phyloP scores from a whole-genome alignment of 345 rosid genomes.

The Punica granatum region DNA sequence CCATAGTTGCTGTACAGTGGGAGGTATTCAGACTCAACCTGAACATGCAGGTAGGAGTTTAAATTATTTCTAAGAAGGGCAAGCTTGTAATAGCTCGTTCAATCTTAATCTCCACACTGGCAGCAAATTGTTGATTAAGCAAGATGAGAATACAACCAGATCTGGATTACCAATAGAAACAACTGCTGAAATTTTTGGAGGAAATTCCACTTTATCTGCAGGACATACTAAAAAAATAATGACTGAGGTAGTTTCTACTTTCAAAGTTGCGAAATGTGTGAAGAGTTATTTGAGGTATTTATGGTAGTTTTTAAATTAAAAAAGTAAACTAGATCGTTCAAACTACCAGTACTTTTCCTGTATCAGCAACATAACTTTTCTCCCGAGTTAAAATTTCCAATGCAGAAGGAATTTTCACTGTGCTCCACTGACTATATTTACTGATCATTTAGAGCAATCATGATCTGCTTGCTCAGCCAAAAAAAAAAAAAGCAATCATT shows the following conservation, averaged over 20 bases:
- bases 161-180: background rate
- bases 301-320: background rate
- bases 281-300: background rate
- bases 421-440: background rate
- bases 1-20: slow-evolving; percentile 83
- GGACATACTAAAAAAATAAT: background rate
- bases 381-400: background rate
- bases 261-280: background rate
- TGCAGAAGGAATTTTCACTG: background rate
- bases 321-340: background rate
- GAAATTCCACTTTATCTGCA: background rate
- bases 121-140: background rate
- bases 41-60: slow-evolving; percentile 14
- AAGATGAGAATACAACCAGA: background rate
- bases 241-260: background rate
- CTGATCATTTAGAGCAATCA: background rate
- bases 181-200: background rate
- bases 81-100: background rate
- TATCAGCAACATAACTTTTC: too few relatives aligned
- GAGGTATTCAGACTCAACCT: slow-evolving; percentile 91
- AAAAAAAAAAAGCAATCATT: too few relatives aligned
- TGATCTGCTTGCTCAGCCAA: too few relatives aligned
- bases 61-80: background rate
- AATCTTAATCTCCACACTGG: background rate
- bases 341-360: too few relatives aligned